Evolutionary conservation across 2,329 filamentous ascomycete genomes (phyloP).

Genomic region (Phialophora verrucosa): DNA sequence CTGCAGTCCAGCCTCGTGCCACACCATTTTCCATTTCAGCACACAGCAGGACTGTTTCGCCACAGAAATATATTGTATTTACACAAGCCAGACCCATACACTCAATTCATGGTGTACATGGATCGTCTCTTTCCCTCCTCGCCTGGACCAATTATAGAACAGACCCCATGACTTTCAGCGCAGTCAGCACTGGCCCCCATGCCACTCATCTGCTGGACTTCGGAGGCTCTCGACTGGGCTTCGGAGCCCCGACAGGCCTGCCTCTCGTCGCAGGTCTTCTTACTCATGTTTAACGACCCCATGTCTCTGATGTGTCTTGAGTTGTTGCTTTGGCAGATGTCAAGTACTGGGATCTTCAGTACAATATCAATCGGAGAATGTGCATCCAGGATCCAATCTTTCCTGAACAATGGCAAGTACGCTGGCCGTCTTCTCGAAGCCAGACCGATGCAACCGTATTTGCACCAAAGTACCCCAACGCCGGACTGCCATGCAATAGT

Average conservation of each 20-base stretch:
- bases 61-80: conserved; percentile 25
- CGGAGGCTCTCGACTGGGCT: not conserved
- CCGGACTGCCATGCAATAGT: conserved; percentile 30
- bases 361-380: conserved; percentile 14
- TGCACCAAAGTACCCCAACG: conserved; percentile 28
- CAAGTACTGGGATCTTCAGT: conserved; percentile 15
- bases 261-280: not conserved
- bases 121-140: conserved; percentile 15
- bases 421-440: conserved; percentile 11
- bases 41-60: not conserved
- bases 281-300: not conserved
- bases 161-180: conserved; percentile 6
- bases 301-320: not conserved
- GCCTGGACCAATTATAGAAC: conserved; percentile 28
- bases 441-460: conserved; percentile 19
- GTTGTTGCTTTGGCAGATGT: not conserved
- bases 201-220: not conserved
- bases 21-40: not conserved
- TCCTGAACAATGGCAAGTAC: conserved; percentile 17
- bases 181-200: conserved; percentile 6
- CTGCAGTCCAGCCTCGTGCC: conserved; percentile 10
- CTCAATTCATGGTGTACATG: conserved; percentile 26
- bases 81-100: conserved; percentile 31
- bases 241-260: not conserved
- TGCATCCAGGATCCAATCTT: conserved; percentile 24